A percentile compares a stretch with the other conserved stretches of the same genome.
Conservation (phyloP, 768 basidiomycete genomes). For the Suillus decipiens region DNA sequence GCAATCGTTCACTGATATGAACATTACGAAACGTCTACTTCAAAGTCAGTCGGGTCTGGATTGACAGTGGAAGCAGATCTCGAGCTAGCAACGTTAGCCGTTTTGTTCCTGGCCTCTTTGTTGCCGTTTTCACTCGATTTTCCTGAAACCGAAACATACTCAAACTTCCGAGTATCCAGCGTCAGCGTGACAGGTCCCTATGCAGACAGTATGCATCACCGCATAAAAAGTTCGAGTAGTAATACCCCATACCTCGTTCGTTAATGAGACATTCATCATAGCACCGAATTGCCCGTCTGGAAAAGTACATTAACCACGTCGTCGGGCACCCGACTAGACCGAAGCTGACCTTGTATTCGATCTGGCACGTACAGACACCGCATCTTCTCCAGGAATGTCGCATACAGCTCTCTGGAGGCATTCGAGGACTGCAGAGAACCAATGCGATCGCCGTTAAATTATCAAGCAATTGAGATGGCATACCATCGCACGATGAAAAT, state of each 20-base stretch:
- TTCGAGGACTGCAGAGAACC: conserved; percentile 54
- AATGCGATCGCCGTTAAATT: not conserved
- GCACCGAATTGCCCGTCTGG: conserved; percentile 93
- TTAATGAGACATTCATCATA: conserved; percentile 91
- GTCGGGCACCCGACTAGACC: not conserved
- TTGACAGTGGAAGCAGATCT: not conserved
- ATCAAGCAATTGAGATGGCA: conserved; percentile 20
- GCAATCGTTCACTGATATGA: not conserved
- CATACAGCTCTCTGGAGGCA: conserved; percentile 68
- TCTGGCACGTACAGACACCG: conserved; percentile 65
- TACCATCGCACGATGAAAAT: conserved; percentile 95
- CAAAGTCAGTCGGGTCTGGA: not conserved
- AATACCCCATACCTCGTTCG: conserved; percentile 70
- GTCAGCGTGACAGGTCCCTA: conserved; percentile 88
- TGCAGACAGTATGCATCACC: conserved; percentile 5
- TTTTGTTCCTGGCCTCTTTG: not conserved
- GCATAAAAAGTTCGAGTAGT: conserved; percentile 6
- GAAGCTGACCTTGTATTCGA: conserved; percentile 72
- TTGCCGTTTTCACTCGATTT: not conserved
- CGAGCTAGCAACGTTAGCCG: not conserved
- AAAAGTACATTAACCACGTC: not conserved
- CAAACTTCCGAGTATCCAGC: conserved; percentile 78
- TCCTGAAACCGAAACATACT: conserved; percentile 48
- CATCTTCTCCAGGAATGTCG: conserved; percentile 69
- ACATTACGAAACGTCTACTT: not conserved